Conservation (phyloP, 345 rosid genomes). For the Angophora floribunda region DNA sequence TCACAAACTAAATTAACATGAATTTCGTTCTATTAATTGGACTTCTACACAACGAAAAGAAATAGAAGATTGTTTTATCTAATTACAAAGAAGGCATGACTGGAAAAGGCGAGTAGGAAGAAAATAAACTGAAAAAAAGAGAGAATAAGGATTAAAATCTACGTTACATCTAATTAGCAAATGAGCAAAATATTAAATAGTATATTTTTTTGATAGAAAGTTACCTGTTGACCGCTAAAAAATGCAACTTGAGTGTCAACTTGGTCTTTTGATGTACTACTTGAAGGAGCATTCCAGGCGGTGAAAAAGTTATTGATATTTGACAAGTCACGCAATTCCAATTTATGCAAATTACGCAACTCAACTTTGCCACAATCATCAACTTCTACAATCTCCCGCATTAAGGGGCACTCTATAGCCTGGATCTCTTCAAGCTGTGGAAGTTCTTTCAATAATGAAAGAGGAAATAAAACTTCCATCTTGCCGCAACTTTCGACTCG, state of each 20-base stretch:
- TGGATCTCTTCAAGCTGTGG: not conserved
- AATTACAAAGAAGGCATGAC: not conserved
- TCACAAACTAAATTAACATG: not conserved
- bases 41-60: not conserved
- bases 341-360: not conserved
- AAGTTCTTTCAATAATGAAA: not conserved
- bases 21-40: not conserved
- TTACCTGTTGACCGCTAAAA: not conserved
- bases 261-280: not conserved
- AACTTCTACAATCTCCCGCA: not conserved
- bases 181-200: accelerated
- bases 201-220: not conserved
- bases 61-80: not conserved
- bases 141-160: accelerated
- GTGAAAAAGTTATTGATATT: not conserved
- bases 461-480: not conserved
- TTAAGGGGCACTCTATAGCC: accelerated
- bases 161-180: accelerated
- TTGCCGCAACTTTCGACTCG: accelerated
- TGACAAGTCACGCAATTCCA: not conserved
- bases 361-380: not conserved
- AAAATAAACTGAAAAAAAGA: too few species aligned
- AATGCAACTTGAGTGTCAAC: not conserved
- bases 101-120: not conserved
- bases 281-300: accelerated